Conservation (phyloP, 1,284 basidiomycete genomes). For the Pholiota adiposa region DNA sequence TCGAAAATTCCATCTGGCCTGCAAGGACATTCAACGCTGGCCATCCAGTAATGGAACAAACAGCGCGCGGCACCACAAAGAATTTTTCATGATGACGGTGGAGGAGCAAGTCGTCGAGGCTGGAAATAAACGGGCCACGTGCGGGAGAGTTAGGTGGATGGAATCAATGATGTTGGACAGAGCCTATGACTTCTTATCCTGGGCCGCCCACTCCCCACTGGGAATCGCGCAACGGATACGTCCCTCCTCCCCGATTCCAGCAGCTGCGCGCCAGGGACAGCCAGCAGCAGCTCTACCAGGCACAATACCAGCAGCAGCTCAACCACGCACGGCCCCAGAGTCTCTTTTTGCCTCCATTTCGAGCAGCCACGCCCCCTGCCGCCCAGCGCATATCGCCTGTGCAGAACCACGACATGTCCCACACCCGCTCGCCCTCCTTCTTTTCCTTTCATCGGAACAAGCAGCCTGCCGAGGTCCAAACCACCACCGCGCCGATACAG, state of each 20-base stretch:
- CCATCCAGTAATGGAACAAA: too few species aligned
- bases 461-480: slow-evolving; percentile 20
- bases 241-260: slow-evolving; percentile 27
- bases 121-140: neutral
- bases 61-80: too few species aligned
- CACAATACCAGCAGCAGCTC: slow-evolving; percentile 7
- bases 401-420: slow-evolving; percentile 25
- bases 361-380: slow-evolving; percentile 10
- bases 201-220: slow-evolving; percentile 21
- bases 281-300: slow-evolving; percentile 18
- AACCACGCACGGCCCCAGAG: too few species aligned
- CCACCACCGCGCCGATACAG: slow-evolving; percentile 17
- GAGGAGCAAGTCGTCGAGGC: neutral
- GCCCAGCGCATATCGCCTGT: slow-evolving; percentile 1
- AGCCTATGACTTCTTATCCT: slow-evolving; percentile 25
- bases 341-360: too few species aligned
- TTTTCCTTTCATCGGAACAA: slow-evolving; percentile 33
- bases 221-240: slow-evolving; percentile 27
- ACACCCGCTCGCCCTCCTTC: slow-evolving; percentile 35
- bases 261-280: slow-evolving; percentile 25
- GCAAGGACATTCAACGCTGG: neutral
- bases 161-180: neutral
- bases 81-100: neutral
- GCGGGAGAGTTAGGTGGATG: neutral
- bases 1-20: too few species aligned